phyloP scores from a whole-genome alignment of 2,329 filamentous ascomycete species.

The Colletotrichum somersetense region DNA sequence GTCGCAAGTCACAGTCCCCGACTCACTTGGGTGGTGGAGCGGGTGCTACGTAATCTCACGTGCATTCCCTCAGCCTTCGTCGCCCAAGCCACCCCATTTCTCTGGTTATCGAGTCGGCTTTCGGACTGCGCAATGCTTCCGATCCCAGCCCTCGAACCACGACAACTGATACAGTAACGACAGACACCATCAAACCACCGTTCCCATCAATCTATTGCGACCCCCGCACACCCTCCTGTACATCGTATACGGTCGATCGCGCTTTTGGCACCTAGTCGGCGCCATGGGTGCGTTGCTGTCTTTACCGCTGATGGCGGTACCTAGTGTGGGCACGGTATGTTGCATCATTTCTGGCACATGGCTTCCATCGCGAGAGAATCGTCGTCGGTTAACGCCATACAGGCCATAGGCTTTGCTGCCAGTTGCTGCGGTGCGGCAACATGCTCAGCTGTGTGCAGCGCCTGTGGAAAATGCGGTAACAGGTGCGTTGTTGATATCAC shows the following conservation, averaged over 20 bases:
- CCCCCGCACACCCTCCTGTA: neutral
- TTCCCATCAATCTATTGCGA: neutral
- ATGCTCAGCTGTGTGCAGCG: conserved; percentile 94
- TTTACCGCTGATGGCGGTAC: conserved; percentile 88
- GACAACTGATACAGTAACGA: neutral
- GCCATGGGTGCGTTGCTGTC: conserved; percentile 92
- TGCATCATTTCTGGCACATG: conserved; percentile 10
- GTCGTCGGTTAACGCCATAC: conserved; percentile 38
- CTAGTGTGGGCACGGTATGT: conserved; percentile 86
- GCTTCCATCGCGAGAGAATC: neutral
- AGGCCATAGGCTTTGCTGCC: conserved; percentile 83
- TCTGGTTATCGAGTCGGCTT: neutral
- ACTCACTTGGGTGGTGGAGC: neutral
- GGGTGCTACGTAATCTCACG: conserved; percentile 22
- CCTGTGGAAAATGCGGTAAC: conserved; percentile 97
- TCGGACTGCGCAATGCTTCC: neutral
- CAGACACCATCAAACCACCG: neutral
- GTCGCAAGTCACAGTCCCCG: neutral
- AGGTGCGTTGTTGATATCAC: conserved; percentile 67
- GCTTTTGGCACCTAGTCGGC: neutral
- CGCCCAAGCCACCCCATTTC: neutral
- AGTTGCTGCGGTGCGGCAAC: conserved; percentile 98
- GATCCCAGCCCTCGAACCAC: neutral
- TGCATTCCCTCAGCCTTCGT: conserved; percentile 3
- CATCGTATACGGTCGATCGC: neutral